phyloP scores from a whole-genome alignment of 2,329 filamentous ascomycete species.

The Taxawa tesnikishii region DNA sequence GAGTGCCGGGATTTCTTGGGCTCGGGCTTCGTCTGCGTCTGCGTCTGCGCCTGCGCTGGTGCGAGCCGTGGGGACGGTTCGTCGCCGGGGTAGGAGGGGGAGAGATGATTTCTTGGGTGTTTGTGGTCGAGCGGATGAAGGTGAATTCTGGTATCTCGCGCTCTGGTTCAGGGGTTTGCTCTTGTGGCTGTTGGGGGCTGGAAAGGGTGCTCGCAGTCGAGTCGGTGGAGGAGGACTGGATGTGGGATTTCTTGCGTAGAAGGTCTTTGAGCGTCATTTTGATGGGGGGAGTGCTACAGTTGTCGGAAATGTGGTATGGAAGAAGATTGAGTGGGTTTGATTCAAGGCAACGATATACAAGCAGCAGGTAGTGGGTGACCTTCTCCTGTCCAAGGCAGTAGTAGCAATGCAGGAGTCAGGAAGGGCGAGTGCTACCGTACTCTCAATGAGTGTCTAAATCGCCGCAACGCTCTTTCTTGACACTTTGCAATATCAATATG shows the following conservation, averaged over 20 bases:
- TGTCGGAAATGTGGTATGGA: too few relatives aligned
- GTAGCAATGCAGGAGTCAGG: neutral
- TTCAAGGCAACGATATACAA: too few relatives aligned
- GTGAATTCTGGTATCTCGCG: constrained; percentile 53
- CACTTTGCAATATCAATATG: neutral
- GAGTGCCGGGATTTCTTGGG: constrained; percentile 11
- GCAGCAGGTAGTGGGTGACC: too few relatives aligned
- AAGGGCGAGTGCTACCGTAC: neutral
- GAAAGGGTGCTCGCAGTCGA: constrained; percentile 1
- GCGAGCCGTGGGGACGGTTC: constrained; percentile 3
- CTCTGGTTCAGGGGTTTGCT: constrained; percentile 16
- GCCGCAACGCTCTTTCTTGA: neutral
- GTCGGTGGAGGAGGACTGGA: neutral
- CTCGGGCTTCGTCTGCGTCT: constrained; percentile 13
- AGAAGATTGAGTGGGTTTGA: too few relatives aligned
- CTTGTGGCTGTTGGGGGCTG: constrained; percentile 15
- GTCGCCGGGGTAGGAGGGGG: constrained; percentile 45
- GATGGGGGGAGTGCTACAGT: too few relatives aligned
- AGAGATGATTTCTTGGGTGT: constrained; percentile 64
- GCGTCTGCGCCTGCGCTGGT: neutral
- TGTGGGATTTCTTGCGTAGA: constrained; percentile 13
- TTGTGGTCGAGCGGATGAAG: constrained; percentile 75
- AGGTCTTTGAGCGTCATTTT: constrained; percentile 11
- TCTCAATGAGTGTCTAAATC: neutral
- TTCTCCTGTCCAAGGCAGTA: too few relatives aligned